Evolutionary conservation across 495 filamentous ascomycete genomes (phyloP).

Genomic region (Penicillium maclennaniae): DNA sequence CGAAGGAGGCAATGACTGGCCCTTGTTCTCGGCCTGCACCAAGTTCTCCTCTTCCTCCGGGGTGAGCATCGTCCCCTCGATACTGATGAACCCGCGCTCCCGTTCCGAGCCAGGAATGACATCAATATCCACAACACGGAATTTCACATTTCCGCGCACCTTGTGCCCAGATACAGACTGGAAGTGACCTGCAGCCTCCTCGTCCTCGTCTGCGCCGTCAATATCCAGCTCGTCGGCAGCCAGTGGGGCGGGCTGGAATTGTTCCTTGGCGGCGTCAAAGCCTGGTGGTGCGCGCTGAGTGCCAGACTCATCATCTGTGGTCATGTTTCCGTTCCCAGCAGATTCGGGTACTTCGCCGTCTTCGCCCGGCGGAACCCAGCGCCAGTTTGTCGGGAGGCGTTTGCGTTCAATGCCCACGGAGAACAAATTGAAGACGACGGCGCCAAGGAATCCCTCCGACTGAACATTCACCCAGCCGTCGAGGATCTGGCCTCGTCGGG

Average conservation of each 20-base stretch:
- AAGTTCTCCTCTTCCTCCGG: constrained; percentile 43
- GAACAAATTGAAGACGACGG: constrained; percentile 72
- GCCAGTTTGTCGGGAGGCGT: constrained; percentile 64
- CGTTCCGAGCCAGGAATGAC: constrained; percentile 52
- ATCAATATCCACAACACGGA: constrained; percentile 63
- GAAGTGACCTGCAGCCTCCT: constrained; percentile 52
- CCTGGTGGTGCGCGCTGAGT: constrained; percentile 10
- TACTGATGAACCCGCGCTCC: constrained; percentile 60
- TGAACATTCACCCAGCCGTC: constrained; percentile 69
- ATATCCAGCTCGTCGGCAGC: constrained; percentile 34
- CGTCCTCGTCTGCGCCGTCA: constrained; percentile 31
- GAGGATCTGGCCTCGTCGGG: constrained; percentile 52
- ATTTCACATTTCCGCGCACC: constrained; percentile 57
- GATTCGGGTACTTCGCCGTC: constrained; percentile 23
- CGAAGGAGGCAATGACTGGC: constrained; percentile 21
- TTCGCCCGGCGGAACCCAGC: constrained; percentile 51
- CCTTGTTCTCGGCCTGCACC: constrained; percentile 35
- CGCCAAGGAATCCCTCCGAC: constrained; percentile 66
- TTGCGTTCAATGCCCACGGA: constrained; percentile 65
- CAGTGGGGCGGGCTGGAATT: constrained; percentile 36
- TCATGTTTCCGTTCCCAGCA: constrained; percentile 7
- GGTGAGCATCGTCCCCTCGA: constrained; percentile 64
- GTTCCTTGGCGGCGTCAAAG: constrained; percentile 43
- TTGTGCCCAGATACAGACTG: constrained; percentile 58
- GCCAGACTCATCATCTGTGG: constrained; percentile 33